Percentiles rank a stretch among this genome's conserved stretches.
Evolutionary conservation across 1,284 basidiomycete species (phyloP).

Genomic region (Trametes versicolor): DNA sequence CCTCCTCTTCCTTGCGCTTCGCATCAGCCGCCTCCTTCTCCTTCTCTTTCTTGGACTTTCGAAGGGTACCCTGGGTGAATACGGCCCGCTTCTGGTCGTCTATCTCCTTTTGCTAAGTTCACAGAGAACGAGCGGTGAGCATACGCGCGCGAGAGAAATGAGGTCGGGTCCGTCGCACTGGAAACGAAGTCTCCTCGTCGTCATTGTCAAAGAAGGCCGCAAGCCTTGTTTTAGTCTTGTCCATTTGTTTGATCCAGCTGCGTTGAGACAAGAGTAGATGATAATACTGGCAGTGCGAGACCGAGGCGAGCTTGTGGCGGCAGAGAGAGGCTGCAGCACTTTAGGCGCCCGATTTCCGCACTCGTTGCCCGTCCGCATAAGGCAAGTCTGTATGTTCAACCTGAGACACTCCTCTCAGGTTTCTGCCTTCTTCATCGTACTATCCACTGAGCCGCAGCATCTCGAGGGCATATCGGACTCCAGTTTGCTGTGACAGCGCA

Average conservation of each 20-base stretch:
- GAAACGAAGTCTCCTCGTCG: conserved; percentile 83
- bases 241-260: conserved; percentile 54
- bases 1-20: conserved; percentile 86
- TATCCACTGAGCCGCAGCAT: too few species aligned
- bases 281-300: not conserved
- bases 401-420: too few species aligned
- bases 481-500: too few species aligned
- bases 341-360: not conserved
- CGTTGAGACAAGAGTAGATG: not conserved
- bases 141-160: conserved; percentile 57
- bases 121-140: conserved; percentile 61
- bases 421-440: too few species aligned
- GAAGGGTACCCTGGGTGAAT: conserved; percentile 76
- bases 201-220: conserved; percentile 85
- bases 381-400: conserved; percentile 22
- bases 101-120: conserved; percentile 75
- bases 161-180: conserved; percentile 85
- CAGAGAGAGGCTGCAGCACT: not conserved
- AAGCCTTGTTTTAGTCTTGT: conserved; percentile 79
- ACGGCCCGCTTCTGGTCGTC: conserved; percentile 83
- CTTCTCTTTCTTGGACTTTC: conserved; percentile 84
- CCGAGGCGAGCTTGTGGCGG: conserved; percentile 6
- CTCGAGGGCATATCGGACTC: too few species aligned
- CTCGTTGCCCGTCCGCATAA: conserved; percentile 2
- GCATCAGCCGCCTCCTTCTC: conserved; percentile 91